A percentile compares a stretch with the other conserved stretches of the same genome.
These are phyloP conservation scores for Ampelomyces quisqualis DNA, from an alignment of 2,329 filamentous ascomycete species.

Conservation along the genomic window DNA sequence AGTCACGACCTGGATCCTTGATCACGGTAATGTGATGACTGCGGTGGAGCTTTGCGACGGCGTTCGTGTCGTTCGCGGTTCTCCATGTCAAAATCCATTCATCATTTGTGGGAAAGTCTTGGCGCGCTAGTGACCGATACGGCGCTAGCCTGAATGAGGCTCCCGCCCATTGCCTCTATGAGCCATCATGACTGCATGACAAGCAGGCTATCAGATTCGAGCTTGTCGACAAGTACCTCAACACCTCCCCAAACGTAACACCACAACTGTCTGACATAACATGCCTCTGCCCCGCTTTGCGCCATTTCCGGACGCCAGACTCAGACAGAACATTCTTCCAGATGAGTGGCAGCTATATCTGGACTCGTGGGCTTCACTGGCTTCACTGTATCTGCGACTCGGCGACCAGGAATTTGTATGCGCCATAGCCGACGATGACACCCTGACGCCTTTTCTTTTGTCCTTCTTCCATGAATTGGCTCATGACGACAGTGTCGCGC, in stretches of 20 bases:
- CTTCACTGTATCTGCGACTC: slow-evolving; percentile 64
- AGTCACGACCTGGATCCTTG: slow-evolving; percentile 51
- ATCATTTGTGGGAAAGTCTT: slow-evolving; percentile 35
- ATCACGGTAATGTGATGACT: slow-evolving; percentile 58
- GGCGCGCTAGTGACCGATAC: slow-evolving; percentile 38
- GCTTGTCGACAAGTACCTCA: too few species aligned
- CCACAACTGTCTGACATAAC: background rate
- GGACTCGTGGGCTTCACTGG: slow-evolving; percentile 71
- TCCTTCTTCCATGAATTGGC: slow-evolving; percentile 63
- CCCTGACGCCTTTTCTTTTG: slow-evolving; percentile 63
- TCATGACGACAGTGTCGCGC: slow-evolving; percentile 27
- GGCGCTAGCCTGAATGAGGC: slow-evolving; percentile 15
- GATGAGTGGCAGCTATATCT: slow-evolving; percentile 77
- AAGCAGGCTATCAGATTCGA: too few species aligned
- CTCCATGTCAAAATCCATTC: background rate
- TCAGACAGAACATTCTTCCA: slow-evolving; percentile 65
- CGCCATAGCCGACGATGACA: slow-evolving; percentile 57
- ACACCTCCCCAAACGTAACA: background rate
- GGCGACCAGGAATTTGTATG: slow-evolving; percentile 57
- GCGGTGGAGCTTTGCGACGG: slow-evolving; percentile 39
- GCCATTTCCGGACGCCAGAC: slow-evolving; percentile 69
- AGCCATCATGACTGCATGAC: slow-evolving; percentile 31
- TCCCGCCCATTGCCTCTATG: slow-evolving; percentile 15
- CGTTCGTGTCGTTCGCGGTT: slow-evolving; percentile 28
- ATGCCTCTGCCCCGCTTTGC: slow-evolving; percentile 69